A percentile compares a stretch with the other conserved stretches of the same genome.
Conservation (phyloP, 495 filamentous ascomycete genomes). For the Xylaria longipes region DNA sequence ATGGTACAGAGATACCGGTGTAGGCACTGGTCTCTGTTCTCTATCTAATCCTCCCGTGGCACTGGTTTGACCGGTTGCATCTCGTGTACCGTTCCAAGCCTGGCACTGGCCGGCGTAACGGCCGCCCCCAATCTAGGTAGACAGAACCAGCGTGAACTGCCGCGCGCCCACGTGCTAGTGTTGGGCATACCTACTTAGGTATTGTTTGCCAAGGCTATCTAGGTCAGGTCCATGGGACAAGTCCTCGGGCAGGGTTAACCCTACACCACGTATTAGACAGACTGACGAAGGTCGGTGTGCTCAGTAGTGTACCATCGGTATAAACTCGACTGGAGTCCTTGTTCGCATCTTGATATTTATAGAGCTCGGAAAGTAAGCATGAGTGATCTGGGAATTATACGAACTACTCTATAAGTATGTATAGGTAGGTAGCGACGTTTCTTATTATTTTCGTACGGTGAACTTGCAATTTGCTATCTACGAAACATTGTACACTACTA, state of each 20-base stretch:
- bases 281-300: constrained; percentile 3
- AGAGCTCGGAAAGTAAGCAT: neutral
- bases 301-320: too few relatives aligned
- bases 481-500: constrained; percentile 1
- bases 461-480: neutral
- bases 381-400: neutral
- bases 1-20: neutral
- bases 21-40: neutral
- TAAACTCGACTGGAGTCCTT: neutral
- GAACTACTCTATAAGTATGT: neutral
- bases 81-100: constrained; percentile 12
- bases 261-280: neutral
- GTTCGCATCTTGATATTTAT: neutral
- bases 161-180: constrained; percentile 18
- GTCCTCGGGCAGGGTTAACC: neutral
- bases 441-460: neutral
- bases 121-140: neutral
- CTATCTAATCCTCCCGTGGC: constrained; percentile 7
- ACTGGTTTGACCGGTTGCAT: constrained; percentile 22
- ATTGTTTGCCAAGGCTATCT: constrained; percentile 13
- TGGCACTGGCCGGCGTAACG: constrained; percentile 14
- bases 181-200: constrained; percentile 7
- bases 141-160: constrained; percentile 10
- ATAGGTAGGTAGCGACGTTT: neutral
- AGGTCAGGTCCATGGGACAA: constrained; percentile 8